A percentile compares a stretch with the other conserved stretches of the same genome.
phyloP scores from a whole-genome alignment of 345 rosid genomes.

The Citrus sinensis region DVS_A1.0 CM039161.1:3357501-3358000 shows the following conservation, averaged over 20 bases:
- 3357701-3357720: not conserved
- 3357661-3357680: not conserved
- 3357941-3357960: not conserved
- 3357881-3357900: constrained; percentile 94
- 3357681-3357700: not conserved
- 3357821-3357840: constrained; percentile 95
- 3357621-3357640: not conserved
- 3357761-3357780: constrained; percentile 56
- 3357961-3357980: not conserved
- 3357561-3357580: not conserved
- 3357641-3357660: not conserved
- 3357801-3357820: constrained; percentile 77
- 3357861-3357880: constrained; percentile 92
- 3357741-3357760: not conserved
- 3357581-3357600: not conserved
- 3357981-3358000: constrained; percentile 79
- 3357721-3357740: not conserved
- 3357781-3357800: constrained; percentile 90
- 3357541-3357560: not conserved
- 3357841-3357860: constrained; percentile 95
- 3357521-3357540: not conserved
- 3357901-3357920: constrained; percentile 51
- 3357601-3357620: not conserved
- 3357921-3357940: not conserved
- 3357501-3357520: constrained; percentile 86